These are phyloP conservation scores for Ocimum tenuiflorum DNA, from an alignment of 257 asterid species.

Conservation along the genomic window DNA sequence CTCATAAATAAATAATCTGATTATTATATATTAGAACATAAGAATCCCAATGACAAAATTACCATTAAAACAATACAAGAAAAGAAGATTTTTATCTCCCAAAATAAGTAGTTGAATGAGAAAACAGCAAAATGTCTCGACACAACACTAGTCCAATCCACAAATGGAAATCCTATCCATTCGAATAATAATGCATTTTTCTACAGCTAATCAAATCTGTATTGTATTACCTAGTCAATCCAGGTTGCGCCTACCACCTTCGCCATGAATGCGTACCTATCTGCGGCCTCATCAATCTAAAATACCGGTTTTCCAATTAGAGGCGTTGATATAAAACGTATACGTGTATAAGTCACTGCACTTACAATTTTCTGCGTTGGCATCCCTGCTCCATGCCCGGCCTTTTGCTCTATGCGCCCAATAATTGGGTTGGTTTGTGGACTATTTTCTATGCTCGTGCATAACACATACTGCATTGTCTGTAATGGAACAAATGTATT, in stretches of 20 bases:
- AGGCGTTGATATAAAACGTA: background rate
- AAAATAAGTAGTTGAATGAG: too few species aligned
- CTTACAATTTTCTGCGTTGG: conserved; percentile 79
- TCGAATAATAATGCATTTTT: background rate
- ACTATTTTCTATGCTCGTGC: conserved; percentile 55
- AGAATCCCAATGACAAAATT: too few species aligned
- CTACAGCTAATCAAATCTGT: background rate
- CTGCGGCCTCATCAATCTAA: conserved; percentile 87
- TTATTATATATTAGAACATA: too few species aligned
- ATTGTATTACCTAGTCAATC: conserved; percentile 38
- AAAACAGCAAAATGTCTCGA: too few species aligned
- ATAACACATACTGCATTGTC: conserved; percentile 80
- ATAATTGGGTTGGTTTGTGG: conserved; percentile 72
- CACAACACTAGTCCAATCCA: background rate
- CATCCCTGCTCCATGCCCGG: conserved; percentile 94
- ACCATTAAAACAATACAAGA: background rate
- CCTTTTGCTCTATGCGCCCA: conserved; percentile 78
- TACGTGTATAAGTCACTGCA: background rate
- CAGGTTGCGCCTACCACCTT: conserved; percentile 64
- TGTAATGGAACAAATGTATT: conserved; percentile 15
- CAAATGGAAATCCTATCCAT: background rate
- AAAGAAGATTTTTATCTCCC: background rate
- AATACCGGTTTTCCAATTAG: background rate
- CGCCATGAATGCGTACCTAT: conserved; percentile 74
- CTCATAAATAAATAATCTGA: too few species aligned